These are phyloP conservation scores for Chrysosporium queenslandicum DNA, from an alignment of 2,329 filamentous ascomycete genomes.

Conservation along the genomic window DNA sequence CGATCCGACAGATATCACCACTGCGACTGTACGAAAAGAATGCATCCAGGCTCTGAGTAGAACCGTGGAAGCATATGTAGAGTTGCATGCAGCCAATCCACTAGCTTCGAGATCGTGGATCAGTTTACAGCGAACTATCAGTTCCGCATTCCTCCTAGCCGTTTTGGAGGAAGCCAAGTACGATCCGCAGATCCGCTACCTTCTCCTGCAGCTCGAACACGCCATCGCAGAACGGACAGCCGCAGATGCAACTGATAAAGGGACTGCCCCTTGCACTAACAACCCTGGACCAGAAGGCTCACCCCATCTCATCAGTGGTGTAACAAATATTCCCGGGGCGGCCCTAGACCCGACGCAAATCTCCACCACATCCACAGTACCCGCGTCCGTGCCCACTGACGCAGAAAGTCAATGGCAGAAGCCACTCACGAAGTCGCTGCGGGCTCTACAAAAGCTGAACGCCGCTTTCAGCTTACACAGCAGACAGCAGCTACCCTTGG, in stretches of 20 bases:
- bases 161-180: slow-evolving; percentile 38
- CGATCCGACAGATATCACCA: slow-evolving; percentile 34
- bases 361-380: slow-evolving; percentile 24
- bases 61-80: slow-evolving; percentile 52
- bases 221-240: slow-evolving; percentile 37
- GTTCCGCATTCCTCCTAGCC: slow-evolving; percentile 39
- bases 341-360: slow-evolving; percentile 20
- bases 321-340: slow-evolving; percentile 23
- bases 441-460: slow-evolving; percentile 39
- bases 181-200: slow-evolving; percentile 31
- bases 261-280: slow-evolving; percentile 5
- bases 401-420: slow-evolving; percentile 39
- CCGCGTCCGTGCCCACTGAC: slow-evolving; percentile 25
- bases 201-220: slow-evolving; percentile 35
- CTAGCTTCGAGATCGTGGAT: slow-evolving; percentile 41
- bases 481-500: slow-evolving; percentile 14
- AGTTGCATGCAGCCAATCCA: slow-evolving; percentile 39
- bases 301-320: slow-evolving; percentile 24
- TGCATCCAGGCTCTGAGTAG: slow-evolving; percentile 48
- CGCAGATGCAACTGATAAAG: slow-evolving; percentile 26
- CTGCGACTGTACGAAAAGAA: slow-evolving; percentile 39
- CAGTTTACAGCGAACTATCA: slow-evolving; percentile 39
- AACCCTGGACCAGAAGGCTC: slow-evolving; percentile 2
- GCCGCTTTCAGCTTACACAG: slow-evolving; percentile 27
- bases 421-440: slow-evolving; percentile 38